These are phyloP conservation scores for Capillidium heterosporum DNA, from an alignment of 371 early-diverging fungal species.

Conservation along the genomic window DNA sequence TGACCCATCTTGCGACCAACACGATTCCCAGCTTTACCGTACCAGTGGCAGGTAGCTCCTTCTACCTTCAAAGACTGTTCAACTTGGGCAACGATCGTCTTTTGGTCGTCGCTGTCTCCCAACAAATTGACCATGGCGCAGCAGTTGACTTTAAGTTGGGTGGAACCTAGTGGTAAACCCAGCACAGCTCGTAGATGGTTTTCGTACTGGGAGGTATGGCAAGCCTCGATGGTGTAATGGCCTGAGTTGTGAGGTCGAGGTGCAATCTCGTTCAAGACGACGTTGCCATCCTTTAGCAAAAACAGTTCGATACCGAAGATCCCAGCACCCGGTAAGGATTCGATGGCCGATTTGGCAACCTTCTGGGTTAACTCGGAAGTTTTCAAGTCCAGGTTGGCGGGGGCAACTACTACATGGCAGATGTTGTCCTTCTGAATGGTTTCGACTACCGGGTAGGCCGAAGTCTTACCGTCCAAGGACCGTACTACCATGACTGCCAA, in stretches of 20 bases:
- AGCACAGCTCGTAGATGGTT: constrained; percentile 89
- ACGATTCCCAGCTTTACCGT: constrained; percentile 77
- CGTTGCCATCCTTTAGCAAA: constrained; percentile 54
- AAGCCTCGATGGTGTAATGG: constrained; percentile 94
- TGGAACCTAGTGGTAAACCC: constrained; percentile 81
- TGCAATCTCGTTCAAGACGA: constrained; percentile 89
- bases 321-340: constrained; percentile 66
- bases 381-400: constrained; percentile 56
- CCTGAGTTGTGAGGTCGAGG: constrained; percentile 97
- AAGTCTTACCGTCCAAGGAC: constrained; percentile 50
- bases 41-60: constrained; percentile 81
- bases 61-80: constrained; percentile 44
- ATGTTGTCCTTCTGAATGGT: constrained; percentile 89
- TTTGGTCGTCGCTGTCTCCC: constrained; percentile 36
- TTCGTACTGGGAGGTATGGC: constrained; percentile 90
- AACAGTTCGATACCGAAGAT: constrained; percentile 96
- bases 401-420: constrained; percentile 84
- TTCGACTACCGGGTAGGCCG: constrained; percentile 82
- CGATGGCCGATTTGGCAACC: constrained; percentile 71
- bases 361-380: constrained; percentile 42
- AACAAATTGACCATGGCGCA: constrained; percentile 88
- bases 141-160: constrained; percentile 73
- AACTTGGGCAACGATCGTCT: constrained; percentile 2
- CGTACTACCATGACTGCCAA: constrained; percentile 92
- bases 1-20: constrained; percentile 94